These are phyloP conservation scores for Epichloe sylvatica DNA, from an alignment of 2,329 filamentous ascomycete genomes.

Conservation along the genomic window DNA sequence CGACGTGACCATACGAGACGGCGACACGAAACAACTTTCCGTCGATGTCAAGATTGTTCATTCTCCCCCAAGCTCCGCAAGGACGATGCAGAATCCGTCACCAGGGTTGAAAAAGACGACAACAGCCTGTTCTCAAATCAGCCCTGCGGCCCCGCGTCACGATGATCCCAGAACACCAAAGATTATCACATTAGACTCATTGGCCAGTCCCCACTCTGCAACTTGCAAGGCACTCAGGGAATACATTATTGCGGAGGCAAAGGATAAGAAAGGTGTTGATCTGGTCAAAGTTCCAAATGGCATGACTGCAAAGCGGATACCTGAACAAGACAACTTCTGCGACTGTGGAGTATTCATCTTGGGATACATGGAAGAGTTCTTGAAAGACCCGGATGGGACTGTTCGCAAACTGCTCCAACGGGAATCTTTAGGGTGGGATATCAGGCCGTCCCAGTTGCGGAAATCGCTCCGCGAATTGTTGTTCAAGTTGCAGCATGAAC, in stretches of 20 bases:
- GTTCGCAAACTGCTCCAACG: conserved; percentile 50
- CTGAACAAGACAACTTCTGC: conserved; percentile 67
- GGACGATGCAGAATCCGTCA: background rate
- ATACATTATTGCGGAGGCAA: conserved; percentile 63
- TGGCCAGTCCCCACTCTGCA: conserved; percentile 48
- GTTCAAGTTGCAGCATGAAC: conserved; percentile 45
- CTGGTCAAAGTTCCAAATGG: conserved; percentile 26
- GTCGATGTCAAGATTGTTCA: background rate
- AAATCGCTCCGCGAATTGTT: conserved; percentile 51
- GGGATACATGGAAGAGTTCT: conserved; percentile 71
- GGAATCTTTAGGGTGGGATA: conserved; percentile 35
- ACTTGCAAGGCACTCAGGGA: conserved; percentile 58
- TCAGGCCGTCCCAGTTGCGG: conserved; percentile 48
- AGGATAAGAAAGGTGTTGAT: conserved; percentile 38
- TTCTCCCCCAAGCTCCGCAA: conserved; percentile 3
- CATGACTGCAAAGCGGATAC: conserved; percentile 62
- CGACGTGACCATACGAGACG: conserved; percentile 13
- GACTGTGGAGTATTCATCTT: conserved; percentile 85
- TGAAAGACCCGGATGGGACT: conserved; percentile 59
- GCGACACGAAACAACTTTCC: conserved; percentile 1
- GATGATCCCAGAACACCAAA: conserved; percentile 41
- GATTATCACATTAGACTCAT: conserved; percentile 80
- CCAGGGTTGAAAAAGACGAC: conserved; percentile 6
- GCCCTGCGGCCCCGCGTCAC: background rate
- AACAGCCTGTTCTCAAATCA: conserved; percentile 4